Percentiles rank a stretch among this genome's conserved stretches.
phyloP scores from a whole-genome alignment of 208 protist species.

The Crithidia bombi region DNA sequence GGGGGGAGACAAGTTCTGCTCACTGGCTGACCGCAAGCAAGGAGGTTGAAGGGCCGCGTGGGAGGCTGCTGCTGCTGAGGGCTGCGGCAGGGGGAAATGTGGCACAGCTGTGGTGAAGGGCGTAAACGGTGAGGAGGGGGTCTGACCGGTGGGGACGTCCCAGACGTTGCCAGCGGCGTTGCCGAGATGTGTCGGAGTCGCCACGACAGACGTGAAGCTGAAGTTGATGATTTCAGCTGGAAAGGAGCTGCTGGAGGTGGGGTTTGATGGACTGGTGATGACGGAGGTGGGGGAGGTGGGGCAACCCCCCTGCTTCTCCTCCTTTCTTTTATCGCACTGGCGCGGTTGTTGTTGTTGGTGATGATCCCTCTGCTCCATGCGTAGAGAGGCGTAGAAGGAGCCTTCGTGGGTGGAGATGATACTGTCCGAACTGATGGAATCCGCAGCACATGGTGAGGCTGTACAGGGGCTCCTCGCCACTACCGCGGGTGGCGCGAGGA shows the following conservation, averaged over 20 bases:
- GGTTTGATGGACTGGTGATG: neutral
- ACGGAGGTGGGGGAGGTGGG: neutral
- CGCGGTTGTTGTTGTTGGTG: neutral
- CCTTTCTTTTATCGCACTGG: neutral
- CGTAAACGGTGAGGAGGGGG: conserved; percentile 13
- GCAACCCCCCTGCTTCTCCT: neutral
- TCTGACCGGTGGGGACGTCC: neutral
- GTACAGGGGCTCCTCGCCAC: neutral
- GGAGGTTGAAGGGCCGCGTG: neutral
- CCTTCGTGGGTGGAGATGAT: conserved; percentile 15
- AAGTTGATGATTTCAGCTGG: conserved; percentile 14
- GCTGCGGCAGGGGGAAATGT: neutral
- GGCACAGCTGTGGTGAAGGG: neutral
- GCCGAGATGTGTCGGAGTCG: neutral
- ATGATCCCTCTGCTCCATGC: neutral
- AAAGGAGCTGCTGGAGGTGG: conserved; percentile 5
- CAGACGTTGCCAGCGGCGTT: neutral
- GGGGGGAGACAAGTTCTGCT: neutral
- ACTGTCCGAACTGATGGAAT: neutral
- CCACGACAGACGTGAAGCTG: neutral
- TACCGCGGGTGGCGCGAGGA: neutral
- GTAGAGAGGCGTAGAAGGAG: conserved; percentile 16
- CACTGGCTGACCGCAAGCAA: neutral
- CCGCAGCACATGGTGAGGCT: neutral
- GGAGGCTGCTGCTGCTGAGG: neutral